phyloP scores from a whole-genome alignment of 2,329 filamentous ascomycete species.

The Pseudovirgaria hyperparasitica region DNA sequence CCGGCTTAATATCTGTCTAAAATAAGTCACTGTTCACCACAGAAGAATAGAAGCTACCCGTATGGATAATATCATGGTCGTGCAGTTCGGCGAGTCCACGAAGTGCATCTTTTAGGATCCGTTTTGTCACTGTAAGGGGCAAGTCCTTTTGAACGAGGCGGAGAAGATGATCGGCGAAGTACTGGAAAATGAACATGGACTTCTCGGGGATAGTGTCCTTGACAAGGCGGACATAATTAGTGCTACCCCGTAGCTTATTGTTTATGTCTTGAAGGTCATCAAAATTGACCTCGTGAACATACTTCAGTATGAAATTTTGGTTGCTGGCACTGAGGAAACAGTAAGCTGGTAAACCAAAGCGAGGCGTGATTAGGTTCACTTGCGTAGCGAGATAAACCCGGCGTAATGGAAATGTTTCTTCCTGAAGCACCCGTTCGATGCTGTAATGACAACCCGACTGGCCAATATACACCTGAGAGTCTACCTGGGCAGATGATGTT shows the following conservation, averaged over 20 bases:
- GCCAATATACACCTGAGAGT: constrained; percentile 5
- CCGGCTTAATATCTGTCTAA: constrained; percentile 27
- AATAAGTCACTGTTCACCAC: constrained; percentile 3
- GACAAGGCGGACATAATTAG: constrained; percentile 4
- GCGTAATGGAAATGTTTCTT: constrained; percentile 7
- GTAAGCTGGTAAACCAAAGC: constrained; percentile 5
- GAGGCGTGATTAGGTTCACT: constrained; percentile 3
- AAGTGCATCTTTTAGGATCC: constrained; percentile 7
- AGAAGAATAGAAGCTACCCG: constrained; percentile 4
- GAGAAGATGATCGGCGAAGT: constrained; percentile 6
- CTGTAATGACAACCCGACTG: constrained; percentile 9
- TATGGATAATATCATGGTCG: constrained; percentile 6
- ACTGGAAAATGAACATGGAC: constrained; percentile 6
- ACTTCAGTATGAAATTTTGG: constrained; percentile 9
- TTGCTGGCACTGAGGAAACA: constrained; percentile 7
- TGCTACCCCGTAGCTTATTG: constrained; percentile 4
- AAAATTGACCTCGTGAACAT: constrained; percentile 7
- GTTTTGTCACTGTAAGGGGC: constrained; percentile 4
- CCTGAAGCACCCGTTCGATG: constrained; percentile 9
- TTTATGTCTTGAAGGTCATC: constrained; percentile 7
- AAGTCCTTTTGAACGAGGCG: constrained; percentile 5
- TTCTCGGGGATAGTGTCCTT: constrained; percentile 5
- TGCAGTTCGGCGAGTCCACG: constrained; percentile 4
- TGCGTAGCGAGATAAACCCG: constrained; percentile 9
- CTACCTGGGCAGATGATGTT: constrained; percentile 6